phyloP scores from a whole-genome alignment of 805 yeast genomes.

The Phaffomyces thermotolerans region DNA sequence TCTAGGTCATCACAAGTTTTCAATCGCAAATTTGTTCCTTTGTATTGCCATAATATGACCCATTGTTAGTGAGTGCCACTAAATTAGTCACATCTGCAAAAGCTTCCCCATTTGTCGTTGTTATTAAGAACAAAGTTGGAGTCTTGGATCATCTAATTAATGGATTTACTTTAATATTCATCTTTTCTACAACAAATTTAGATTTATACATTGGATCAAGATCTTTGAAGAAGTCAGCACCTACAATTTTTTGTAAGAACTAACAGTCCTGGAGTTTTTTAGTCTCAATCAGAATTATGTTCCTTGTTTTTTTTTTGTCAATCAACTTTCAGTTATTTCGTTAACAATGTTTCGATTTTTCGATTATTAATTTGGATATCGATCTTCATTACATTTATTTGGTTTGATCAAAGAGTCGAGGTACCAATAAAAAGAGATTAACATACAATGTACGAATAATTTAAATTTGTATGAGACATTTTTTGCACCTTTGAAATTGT shows the following conservation, averaged over 20 bases:
- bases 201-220: conserved; percentile 74
- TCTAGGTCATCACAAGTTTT: too few relatives aligned
- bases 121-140: conserved; percentile 53
- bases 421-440: conserved; percentile 46
- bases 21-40: too few relatives aligned
- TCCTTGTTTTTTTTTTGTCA: conserved; percentile 47
- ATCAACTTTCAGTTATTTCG: conserved; percentile 58
- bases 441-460: conserved; percentile 60
- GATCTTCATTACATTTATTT: conserved; percentile 58
- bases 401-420: conserved; percentile 62
- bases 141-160: conserved; percentile 72
- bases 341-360: conserved; percentile 68
- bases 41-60: too few relatives aligned
- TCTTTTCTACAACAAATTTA: conserved; percentile 76
- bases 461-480: conserved; percentile 64
- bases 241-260: conserved; percentile 57
- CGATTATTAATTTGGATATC: conserved; percentile 73
- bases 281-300: conserved; percentile 42
- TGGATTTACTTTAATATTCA: conserved; percentile 69
- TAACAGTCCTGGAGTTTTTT: too few relatives aligned
- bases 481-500: conserved; percentile 46
- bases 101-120: conserved; percentile 82
- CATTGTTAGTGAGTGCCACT: conserved; percentile 39
- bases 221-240: conserved; percentile 69
- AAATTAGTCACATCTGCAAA: conserved; percentile 48